Evolutionary conservation across 768 basidiomycete species (phyloP).

Genomic region (Pisolithus albus): DNA sequence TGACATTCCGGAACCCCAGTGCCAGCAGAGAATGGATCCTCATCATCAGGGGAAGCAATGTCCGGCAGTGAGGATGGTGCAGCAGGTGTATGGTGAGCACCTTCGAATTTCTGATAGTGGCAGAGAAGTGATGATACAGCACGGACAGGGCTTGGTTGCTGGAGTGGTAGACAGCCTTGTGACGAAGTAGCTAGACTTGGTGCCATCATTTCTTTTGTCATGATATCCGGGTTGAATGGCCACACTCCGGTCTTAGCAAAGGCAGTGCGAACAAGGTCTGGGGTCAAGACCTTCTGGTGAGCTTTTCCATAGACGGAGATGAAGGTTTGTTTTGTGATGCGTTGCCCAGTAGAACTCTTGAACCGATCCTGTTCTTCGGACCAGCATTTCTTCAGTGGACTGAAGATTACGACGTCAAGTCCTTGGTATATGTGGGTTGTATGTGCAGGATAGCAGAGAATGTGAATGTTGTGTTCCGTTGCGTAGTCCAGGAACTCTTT

Average conservation of each 20-base stretch:
- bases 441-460: too few species aligned
- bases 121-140: neutral
- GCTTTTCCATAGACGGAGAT: neutral
- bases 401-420: conserved; percentile 34
- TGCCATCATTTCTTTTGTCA: conserved; percentile 16
- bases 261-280: conserved; percentile 14
- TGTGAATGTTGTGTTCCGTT: too few species aligned
- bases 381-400: conserved; percentile 25
- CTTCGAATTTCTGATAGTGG: neutral
- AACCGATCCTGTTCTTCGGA: conserved; percentile 9
- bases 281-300: conserved; percentile 19
- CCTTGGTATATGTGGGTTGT: too few species aligned
- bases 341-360: neutral
- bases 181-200: conserved; percentile 12
- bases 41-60: too few species aligned
- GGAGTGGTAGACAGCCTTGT: conserved; percentile 15
- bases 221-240: conserved; percentile 17
- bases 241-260: conserved; percentile 15
- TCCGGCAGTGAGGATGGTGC: too few species aligned
- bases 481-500: too few species aligned
- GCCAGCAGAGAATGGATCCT: neutral
- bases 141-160: neutral
- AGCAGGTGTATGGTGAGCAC: too few species aligned
- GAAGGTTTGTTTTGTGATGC: neutral
- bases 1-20: too few species aligned